phyloP scores from a whole-genome alignment of 192 early-diverging fungal genomes.

The Rhizophagus sp. region DNA sequence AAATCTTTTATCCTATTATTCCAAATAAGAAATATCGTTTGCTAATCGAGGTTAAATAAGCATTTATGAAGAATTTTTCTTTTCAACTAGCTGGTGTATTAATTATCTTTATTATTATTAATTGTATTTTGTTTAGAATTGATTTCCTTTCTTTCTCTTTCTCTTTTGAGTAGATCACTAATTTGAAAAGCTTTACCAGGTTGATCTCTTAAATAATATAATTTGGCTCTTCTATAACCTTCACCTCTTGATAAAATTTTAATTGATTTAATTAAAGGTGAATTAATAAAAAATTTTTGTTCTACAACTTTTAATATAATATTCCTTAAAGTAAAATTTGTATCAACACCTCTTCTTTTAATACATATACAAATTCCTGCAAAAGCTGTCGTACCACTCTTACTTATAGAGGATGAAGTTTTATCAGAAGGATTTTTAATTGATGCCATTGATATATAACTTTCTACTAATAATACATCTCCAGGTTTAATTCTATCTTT shows the following conservation, averaged over 20 bases:
- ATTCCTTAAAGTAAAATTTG: conserved; percentile 77
- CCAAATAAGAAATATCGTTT: too few species aligned
- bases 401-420: conserved; percentile 27
- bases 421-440: conserved; percentile 44
- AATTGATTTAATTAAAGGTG: conserved; percentile 74
- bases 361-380: conserved; percentile 75
- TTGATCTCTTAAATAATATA: conserved; percentile 77
- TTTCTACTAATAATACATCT: conserved; percentile 69
- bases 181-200: conserved; percentile 72
- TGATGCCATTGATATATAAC: conserved; percentile 53
- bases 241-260: conserved; percentile 60
- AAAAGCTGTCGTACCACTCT: conserved; percentile 47
- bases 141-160: neutral
- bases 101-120: too few species aligned
- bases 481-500: conserved; percentile 61
- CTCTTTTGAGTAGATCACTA: conserved; percentile 36
- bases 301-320: conserved; percentile 76
- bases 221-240: conserved; percentile 69
- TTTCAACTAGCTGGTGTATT: too few species aligned
- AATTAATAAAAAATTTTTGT: conserved; percentile 71
- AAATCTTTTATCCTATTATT: too few species aligned
- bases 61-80: too few species aligned
- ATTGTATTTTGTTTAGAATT: too few species aligned
- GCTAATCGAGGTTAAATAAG: too few species aligned
- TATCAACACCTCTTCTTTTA: conserved; percentile 70